phyloP scores from a whole-genome alignment of 768 basidiomycete species.

The Vararia minispora region DNA sequence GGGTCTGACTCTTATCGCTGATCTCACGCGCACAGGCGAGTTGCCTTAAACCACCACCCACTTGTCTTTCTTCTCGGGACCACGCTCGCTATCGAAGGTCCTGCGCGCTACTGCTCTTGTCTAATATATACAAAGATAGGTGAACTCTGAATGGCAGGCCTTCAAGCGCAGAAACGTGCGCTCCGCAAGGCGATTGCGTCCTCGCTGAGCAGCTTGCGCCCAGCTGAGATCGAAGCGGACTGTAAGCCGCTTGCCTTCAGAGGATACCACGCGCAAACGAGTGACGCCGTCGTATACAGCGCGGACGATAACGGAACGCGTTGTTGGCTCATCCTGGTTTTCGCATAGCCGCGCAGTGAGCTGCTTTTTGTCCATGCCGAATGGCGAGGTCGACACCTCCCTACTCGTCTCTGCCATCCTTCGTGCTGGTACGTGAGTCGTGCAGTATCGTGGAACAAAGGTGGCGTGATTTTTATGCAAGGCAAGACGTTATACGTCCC shows the following conservation, averaged over 20 bases:
- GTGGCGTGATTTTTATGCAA: too few relatives aligned
- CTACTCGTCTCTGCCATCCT: slow-evolving; percentile 41
- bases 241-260: slow-evolving; percentile 28
- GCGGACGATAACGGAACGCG: slow-evolving; percentile 31
- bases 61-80: too few relatives aligned
- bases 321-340: slow-evolving; percentile 44
- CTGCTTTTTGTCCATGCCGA: slow-evolving; percentile 77
- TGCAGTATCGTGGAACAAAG: too few relatives aligned
- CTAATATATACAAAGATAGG: too few relatives aligned
- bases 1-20: too few relatives aligned
- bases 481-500: slow-evolving; percentile 66
- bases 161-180: slow-evolving; percentile 40
- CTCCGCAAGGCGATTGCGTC: slow-evolving; percentile 41
- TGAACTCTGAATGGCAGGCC: slow-evolving; percentile 19
- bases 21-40: too few relatives aligned
- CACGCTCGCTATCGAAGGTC: too few relatives aligned
- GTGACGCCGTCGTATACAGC: slow-evolving; percentile 27
- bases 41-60: too few relatives aligned
- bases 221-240: slow-evolving; percentile 41
- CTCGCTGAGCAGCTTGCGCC: slow-evolving; percentile 33
- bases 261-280: slow-evolving; percentile 4
- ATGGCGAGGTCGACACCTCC: slow-evolving; percentile 54
- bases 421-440: slow-evolving; percentile 32
- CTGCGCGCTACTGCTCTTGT: too few relatives aligned
- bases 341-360: slow-evolving; percentile 38